These are phyloP conservation scores for Scheffersomyces titani DNA, from an alignment of 1,139 yeast species.

Conservation along the genomic window DNA sequence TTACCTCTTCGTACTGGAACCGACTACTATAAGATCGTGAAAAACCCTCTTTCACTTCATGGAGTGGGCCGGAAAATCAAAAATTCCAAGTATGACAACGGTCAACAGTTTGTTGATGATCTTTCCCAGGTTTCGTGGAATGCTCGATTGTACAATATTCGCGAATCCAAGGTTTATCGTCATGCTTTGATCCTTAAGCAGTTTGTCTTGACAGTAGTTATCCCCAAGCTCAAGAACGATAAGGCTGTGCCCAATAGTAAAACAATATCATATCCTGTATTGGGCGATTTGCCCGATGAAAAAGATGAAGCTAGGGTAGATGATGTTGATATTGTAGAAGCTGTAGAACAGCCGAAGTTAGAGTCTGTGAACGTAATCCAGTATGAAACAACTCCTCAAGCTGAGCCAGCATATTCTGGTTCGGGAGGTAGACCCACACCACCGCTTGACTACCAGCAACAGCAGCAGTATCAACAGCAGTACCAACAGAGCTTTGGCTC, in stretches of 20 bases:
- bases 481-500: constrained; percentile 5
- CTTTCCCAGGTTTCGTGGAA: constrained; percentile 86
- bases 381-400: constrained; percentile 9
- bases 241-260: constrained; percentile 40
- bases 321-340: constrained; percentile 11
- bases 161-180: constrained; percentile 63
- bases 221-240: constrained; percentile 55
- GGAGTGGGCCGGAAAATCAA: constrained; percentile 46
- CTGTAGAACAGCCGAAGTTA: constrained; percentile 3
- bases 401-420: constrained; percentile 7
- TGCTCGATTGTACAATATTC: constrained; percentile 80
- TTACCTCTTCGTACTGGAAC: constrained; percentile 55
- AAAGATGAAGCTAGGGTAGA: constrained; percentile 21
- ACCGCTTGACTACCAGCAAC: background rate
- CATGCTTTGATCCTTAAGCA: constrained; percentile 74
- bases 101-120: constrained; percentile 73
- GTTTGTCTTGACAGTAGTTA: constrained; percentile 52
- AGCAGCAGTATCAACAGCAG: constrained; percentile 3
- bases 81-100: constrained; percentile 52
- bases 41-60: constrained; percentile 46
- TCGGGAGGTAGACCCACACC: constrained; percentile 3
- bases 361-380: constrained; percentile 2
- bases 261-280: constrained; percentile 60
- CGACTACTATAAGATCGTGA: constrained; percentile 46
- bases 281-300: constrained; percentile 73